A percentile compares a stretch with the other conserved stretches of the same genome.
Evolutionary conservation across 495 filamentous ascomycete genomes (phyloP).

Genomic region (Annulohypoxylon stygium): DNA sequence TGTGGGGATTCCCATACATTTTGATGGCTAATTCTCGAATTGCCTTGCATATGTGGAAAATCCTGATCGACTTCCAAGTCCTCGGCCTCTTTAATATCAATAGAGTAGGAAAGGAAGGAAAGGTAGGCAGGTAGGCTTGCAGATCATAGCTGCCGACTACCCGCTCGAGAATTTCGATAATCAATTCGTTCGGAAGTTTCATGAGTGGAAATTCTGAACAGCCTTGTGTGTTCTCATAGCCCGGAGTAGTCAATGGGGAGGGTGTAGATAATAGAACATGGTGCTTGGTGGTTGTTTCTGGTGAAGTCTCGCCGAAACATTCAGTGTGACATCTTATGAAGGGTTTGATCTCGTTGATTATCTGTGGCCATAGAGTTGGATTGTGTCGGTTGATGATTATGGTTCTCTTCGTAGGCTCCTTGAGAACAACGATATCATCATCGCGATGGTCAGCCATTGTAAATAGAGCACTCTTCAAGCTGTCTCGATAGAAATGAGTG

Average conservation of each 20-base stretch:
- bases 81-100: not conserved
- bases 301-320: not conserved
- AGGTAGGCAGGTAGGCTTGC: not conserved
- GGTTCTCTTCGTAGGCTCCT: not conserved
- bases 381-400: not conserved
- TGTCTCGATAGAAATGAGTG: too few species aligned
- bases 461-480: too few species aligned
- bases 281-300: too few species aligned
- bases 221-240: not conserved
- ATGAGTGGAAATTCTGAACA: not conserved
- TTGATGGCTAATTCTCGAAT: not conserved
- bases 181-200: not conserved
- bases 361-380: not conserved
- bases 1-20: not conserved
- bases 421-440: not conserved
- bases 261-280: too few species aligned
- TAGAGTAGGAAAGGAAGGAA: not conserved
- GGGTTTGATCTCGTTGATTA: not conserved
- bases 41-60: slow-evolving; percentile 18
- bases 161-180: not conserved
- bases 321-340: not conserved
- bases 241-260: not conserved
- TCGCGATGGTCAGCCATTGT: not conserved
- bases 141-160: not conserved
- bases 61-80: not conserved